phyloP scores from a whole-genome alignment of 306 rosid genomes.

The Fragaria nilgerrensis region DNA sequence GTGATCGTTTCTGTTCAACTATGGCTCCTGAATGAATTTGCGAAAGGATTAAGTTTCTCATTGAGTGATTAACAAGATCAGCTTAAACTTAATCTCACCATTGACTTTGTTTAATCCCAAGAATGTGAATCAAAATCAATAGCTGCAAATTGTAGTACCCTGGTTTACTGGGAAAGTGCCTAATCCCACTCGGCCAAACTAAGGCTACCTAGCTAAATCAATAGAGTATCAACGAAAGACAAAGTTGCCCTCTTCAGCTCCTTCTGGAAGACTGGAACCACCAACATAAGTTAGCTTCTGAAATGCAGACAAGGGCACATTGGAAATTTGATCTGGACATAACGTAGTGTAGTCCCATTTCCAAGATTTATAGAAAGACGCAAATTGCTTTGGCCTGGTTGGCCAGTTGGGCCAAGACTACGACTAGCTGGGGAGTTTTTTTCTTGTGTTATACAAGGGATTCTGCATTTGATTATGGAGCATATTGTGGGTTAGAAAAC shows the following conservation, averaged over 20 bases:
- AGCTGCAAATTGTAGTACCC: neutral
- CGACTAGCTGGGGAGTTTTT: neutral
- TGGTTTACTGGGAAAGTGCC: neutral
- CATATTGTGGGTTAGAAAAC: constrained; percentile 7
- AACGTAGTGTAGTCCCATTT: neutral
- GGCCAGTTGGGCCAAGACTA: neutral
- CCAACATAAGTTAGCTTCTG: neutral
- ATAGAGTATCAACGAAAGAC: neutral
- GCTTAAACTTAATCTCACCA: neutral
- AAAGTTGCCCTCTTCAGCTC: neutral
- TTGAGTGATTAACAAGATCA: neutral
- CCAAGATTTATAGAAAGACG: neutral
- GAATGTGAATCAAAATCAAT: neutral
- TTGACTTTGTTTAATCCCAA: neutral
- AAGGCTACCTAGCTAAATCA: neutral
- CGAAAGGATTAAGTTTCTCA: neutral
- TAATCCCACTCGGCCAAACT: neutral
- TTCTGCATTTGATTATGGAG: neutral
- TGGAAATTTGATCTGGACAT: neutral
- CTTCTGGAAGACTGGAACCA: neutral
- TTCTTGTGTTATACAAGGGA: neutral
- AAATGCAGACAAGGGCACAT: neutral
- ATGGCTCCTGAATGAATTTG: neutral
- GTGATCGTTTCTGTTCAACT: neutral
- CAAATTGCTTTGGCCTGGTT: neutral